Base-by-base conservation (phyloP, 2,329 filamentous ascomycete species). In the Colletotrichum sp. region DNA sequence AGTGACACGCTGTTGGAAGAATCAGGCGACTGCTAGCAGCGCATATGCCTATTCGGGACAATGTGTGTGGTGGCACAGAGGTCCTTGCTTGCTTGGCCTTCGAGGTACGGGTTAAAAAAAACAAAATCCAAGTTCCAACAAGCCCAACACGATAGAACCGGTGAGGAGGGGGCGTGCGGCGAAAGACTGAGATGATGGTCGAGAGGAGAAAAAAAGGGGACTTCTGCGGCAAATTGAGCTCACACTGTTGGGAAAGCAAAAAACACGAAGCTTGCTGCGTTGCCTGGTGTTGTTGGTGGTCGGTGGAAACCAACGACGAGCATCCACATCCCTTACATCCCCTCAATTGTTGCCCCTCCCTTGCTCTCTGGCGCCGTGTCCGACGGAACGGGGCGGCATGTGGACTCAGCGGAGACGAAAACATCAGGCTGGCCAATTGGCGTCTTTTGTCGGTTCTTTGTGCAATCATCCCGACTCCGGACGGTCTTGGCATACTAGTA, bases 31-130 rank as follows among this genome's bases (percentile, higher is more conserved):
- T 28, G 21, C 30, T 28, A 49, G 30, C 28, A 30, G 21, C 49
- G n/a, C 62, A 59, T 72, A 59, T 59, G 69, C 69, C 69, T 72
- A 67, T 72, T 72, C 34, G 24, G 64, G 69, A 32, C 16, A 68
- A 52, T 52, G 26, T 21, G 12, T 62, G 30, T 60, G 24, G 62
- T 64, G 49, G 65, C 49, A 60, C 49, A 60, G 30, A 13, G 28
- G 16, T 21, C 26, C 49, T 26, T 36, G 15, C n/a, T 57, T 24
- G 30, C 65, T 68, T 59, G 65, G 65, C 65, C 65, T 26, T 62
- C 24, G 62, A 36, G 7, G 62, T 24, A 49, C 39, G 39, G 39
- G 18, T 13, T 8, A 36, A 36, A 28, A 18, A 24, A 34, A 44
- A 64, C n/a, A 64, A 52, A 21, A 52, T 49, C 44, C n/a, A 52